Evolutionary conservation across 2,329 filamentous ascomycete species (phyloP), one percentile per base, ranked within the genome.

Genomic region (Fusarium solani-melongenae): DNA sequence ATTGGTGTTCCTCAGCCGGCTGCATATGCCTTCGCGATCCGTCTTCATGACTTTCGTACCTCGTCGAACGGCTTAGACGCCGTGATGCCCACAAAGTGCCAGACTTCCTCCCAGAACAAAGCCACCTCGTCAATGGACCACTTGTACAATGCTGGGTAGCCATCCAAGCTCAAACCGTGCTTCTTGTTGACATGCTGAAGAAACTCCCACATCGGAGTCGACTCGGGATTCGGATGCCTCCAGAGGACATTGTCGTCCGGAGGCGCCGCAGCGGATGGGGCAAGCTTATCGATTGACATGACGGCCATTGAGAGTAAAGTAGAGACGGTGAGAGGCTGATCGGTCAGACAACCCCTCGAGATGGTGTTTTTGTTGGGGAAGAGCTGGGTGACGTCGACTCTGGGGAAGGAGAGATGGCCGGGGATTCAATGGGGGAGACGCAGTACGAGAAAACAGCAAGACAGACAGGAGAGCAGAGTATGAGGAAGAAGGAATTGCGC

Each of bases 101-200:
- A 98, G 11, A 94, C 89, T 64, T 95, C 92, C 58, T 89, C 91
- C 96, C 96, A 98, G 81, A 98, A 97, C 2, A 88, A 84, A 27
- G 91, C 88, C 9, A 94, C 88, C 76, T 96, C 87, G 9, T 92
- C 89, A 72, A 96, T 88, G 74, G 94, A 98, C 96, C 96, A 98
- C 80, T 89, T 84, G 84, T 96, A 93, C 10, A 98, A 88, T n/a
- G 90, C 90, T 22, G 91, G 84, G 79, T 98, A 98, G 71, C 87
- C 90, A 20, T 86, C 80, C 55, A 96, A 85, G 24, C 85, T 80
- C 64, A 94, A 82, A 12, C 84, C 83, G 78, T 95, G 89, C 77
- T 92, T 93, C 70, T 88, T 80, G 82, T 92, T 94, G 73, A 97
- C 86, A 61, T 86, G 85, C 76, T 91, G 86, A 74, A 94, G 88